Evolutionary conservation across 2,329 filamentous ascomycete species (phyloP).

Genomic region (Aspergillus alliaceus): DNA sequence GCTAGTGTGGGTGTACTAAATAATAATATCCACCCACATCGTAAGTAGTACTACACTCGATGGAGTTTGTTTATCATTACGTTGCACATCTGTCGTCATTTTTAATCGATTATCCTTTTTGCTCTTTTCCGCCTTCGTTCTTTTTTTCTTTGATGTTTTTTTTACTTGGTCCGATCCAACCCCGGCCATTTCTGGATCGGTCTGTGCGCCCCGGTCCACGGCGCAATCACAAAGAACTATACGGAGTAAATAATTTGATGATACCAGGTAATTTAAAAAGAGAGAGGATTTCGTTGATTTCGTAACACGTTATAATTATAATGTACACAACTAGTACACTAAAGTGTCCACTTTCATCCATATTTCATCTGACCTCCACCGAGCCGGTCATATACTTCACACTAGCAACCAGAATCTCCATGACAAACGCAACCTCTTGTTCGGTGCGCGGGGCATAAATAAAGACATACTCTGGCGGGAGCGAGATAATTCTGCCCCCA

Average conservation of each 20-base stretch:
- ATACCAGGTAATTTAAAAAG: background rate
- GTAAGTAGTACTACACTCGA: background rate
- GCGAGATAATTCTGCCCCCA: conserved; percentile 12
- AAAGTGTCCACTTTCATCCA: background rate
- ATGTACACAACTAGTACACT: background rate
- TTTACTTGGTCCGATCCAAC: too few relatives aligned
- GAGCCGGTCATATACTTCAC: conserved; percentile 32
- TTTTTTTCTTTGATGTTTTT: background rate
- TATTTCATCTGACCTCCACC: conserved; percentile 20
- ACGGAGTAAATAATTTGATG: background rate
- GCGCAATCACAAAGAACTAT: background rate
- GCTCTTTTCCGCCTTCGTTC: background rate
- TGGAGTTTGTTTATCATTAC: background rate
- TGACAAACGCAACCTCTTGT: conserved; percentile 30
- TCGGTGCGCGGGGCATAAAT: conserved; percentile 37
- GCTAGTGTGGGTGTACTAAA: conserved; percentile 19
- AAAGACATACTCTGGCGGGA: conserved; percentile 31
- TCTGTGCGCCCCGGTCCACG: background rate
- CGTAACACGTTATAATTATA: background rate
- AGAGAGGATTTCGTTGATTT: background rate
- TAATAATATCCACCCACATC: conserved; percentile 5
- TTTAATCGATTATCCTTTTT: background rate
- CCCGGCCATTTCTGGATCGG: background rate
- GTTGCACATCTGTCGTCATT: background rate
- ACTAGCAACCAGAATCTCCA: conserved; percentile 32